A percentile compares a stretch with the other conserved stretches of the same genome.
These are phyloP conservation scores for Phytopythium kandeliae DNA, from an alignment of 352 stramenopile species.

Conservation along the genomic window DNA sequence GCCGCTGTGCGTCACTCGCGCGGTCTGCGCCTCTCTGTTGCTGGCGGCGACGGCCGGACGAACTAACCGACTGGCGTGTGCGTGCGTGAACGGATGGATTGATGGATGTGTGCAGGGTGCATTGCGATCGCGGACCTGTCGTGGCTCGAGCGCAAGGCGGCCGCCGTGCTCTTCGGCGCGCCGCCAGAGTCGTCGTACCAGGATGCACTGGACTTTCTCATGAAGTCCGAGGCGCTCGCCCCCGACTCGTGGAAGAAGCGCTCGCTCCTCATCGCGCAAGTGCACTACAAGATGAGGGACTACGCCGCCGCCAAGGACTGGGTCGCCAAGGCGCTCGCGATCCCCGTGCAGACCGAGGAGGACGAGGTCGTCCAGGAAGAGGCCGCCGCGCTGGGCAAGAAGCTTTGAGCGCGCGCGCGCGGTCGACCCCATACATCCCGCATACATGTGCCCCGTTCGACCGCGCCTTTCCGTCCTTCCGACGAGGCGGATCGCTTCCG, in stretches of 20 bases:
- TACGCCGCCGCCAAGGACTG: conserved; percentile 58
- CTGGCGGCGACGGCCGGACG: not conserved
- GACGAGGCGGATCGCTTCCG: too few species aligned
- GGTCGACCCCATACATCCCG: too few species aligned
- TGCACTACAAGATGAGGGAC: conserved; percentile 81
- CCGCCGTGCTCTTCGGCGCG: conserved; percentile 72
- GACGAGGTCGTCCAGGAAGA: conserved; percentile 69
- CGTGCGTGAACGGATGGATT: too few species aligned
- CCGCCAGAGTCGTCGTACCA: conserved; percentile 80
- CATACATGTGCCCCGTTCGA: not conserved
- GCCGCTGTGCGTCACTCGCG: conserved; percentile 28
- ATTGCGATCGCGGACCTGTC: conserved; percentile 79
- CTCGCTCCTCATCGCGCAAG: conserved; percentile 70
- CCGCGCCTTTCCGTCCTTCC: not conserved
- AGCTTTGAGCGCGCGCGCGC: conserved; percentile 37
- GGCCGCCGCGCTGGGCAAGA: conserved; percentile 56
- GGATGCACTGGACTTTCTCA: conserved; percentile 67
- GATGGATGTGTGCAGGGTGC: conserved; percentile 53
- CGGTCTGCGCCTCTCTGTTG: too few species aligned
- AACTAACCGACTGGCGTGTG: not conserved
- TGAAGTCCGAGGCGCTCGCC: conserved; percentile 69
- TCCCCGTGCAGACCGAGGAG: conserved; percentile 52
- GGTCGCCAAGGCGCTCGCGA: conserved; percentile 57
- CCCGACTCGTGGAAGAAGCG: conserved; percentile 85
- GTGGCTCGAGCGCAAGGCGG: conserved; percentile 83